Evolutionary conservation across 441 rosid species (phyloP), one percentile per base, ranked within the genome.

Genomic region (Daphne laureola): DNA sequence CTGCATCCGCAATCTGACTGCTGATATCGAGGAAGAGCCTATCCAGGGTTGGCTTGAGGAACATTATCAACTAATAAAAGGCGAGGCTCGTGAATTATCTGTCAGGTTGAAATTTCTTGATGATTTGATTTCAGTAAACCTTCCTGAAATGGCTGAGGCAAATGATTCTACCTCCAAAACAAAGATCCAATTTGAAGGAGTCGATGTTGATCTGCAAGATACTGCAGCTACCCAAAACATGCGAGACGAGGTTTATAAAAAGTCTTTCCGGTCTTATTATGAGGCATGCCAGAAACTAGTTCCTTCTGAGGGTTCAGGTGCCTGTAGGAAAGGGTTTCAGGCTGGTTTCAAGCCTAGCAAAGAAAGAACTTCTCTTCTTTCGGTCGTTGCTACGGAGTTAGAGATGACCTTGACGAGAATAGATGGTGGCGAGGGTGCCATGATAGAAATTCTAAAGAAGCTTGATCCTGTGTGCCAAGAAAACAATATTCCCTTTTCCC

Each of bases 21-120:
- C 83, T 70, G 97, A 95, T 73, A 91, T 95, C 44, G 99, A 95
- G 78, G 99, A 95, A 73, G 99, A 95, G 70, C 98, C 99, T 21
- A 58, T 95, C 51, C 98, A 90, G 70, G 99, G 99, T 41, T 95
- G 99, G 99, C 97, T 91, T 78, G 99, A 90, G 74, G 97, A 95
- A 70, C 98, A 85, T 65, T 91, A 81, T 72, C 80, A 69, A 47
- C 76, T 95, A 71, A 70, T 83, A 84, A 95, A 84, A 71, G 84
- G 77, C 35, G 95, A 84, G 78, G 97, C 97, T 27, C 67, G 76
- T 70, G 99, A 95, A 76, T 74, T 83, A 69, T 97, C 98, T 76
- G 91, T 91, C 62, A 79, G 97, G 79, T 69, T 83, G 81, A 84
- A 87, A 63, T 80, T 84, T 78, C 80, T 91, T 54, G 93, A 88